Conservation (phyloP, 345 rosid genomes). For the Citrus mangshanensis region DNA sequence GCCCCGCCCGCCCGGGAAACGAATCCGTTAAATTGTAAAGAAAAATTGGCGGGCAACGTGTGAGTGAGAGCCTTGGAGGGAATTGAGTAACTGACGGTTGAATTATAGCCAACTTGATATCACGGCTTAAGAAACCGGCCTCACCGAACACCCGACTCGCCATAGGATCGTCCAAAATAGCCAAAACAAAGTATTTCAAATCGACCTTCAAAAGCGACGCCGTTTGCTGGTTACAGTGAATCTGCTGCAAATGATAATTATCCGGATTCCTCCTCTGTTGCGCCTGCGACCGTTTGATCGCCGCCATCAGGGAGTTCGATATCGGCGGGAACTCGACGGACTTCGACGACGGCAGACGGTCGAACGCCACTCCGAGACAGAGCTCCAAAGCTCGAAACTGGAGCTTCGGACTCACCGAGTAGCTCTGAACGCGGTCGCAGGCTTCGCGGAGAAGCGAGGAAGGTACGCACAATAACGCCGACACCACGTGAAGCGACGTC, state of each 20-base stretch:
- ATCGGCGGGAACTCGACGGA: conserved; percentile 49
- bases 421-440: conserved; percentile 48
- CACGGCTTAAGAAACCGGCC: conserved; percentile 68
- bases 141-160: conserved; percentile 65
- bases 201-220: conserved; percentile 59
- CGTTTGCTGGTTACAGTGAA: conserved; percentile 36
- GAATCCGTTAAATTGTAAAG: conserved; percentile 46
- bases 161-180: conserved; percentile 73
- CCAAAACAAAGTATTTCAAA: conserved; percentile 46
- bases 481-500: conserved; percentile 67
- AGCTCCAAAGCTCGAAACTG: conserved; percentile 69
- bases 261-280: conserved; percentile 86
- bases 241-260: conserved; percentile 62
- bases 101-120: conserved; percentile 55
- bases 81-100: conserved; percentile 46
- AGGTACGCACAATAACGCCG: conserved; percentile 52
- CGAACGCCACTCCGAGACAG: conserved; percentile 59
- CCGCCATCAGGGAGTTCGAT: conserved; percentile 89
- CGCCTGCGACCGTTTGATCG: conserved; percentile 90
- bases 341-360: conserved; percentile 46
- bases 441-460: conserved; percentile 58
- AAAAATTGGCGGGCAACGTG: conserved; percentile 44
- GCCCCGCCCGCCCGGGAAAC: conserved; percentile 28
- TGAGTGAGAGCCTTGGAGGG: conserved; percentile 26
- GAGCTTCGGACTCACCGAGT: conserved; percentile 42